A percentile compares a stretch with the other conserved stretches of the same genome.
Conservation (phyloP, 2,329 filamentous ascomycete species). For the Epichloe hybrida region DNA sequence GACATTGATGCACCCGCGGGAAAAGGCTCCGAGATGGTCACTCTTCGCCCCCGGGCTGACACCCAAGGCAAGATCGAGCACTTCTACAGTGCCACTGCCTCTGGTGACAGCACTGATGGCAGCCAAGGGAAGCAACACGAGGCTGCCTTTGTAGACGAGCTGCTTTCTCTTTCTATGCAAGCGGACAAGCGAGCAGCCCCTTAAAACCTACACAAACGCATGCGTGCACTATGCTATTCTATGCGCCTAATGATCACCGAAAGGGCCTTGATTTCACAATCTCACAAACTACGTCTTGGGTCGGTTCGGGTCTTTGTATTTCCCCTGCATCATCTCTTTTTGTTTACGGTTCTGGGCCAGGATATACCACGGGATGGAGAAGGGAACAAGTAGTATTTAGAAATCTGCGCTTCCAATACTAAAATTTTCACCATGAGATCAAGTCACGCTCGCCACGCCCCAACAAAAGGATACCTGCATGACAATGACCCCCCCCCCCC, state of each 20-base stretch:
- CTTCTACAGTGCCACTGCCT: constrained; percentile 5
- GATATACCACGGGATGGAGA: background rate
- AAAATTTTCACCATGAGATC: too few relatives aligned
- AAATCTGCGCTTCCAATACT: background rate
- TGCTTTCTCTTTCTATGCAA: constrained; percentile 10
- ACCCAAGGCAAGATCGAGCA: background rate
- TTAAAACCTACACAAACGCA: background rate
- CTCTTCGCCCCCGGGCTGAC: background rate
- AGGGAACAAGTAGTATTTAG: background rate
- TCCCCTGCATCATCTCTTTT: background rate
- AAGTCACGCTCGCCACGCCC: background rate
- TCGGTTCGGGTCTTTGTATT: too few relatives aligned
- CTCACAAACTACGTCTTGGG: too few relatives aligned
- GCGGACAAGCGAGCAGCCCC: constrained; percentile 4
- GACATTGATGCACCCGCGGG: background rate
- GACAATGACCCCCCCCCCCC: too few relatives aligned
- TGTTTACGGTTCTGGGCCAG: background rate
- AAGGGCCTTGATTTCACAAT: too few relatives aligned
- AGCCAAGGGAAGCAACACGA: constrained; percentile 2
- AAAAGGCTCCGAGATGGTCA: background rate
- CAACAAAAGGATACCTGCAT: background rate
- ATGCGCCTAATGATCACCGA: too few relatives aligned
- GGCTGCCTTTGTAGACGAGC: constrained; percentile 10
- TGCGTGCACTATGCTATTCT: too few relatives aligned
- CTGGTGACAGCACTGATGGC: constrained; percentile 3